These are phyloP conservation scores for Theileria equi DNA, from an alignment of 169 alveolate genomes.

Conservation along the genomic window DNA sequence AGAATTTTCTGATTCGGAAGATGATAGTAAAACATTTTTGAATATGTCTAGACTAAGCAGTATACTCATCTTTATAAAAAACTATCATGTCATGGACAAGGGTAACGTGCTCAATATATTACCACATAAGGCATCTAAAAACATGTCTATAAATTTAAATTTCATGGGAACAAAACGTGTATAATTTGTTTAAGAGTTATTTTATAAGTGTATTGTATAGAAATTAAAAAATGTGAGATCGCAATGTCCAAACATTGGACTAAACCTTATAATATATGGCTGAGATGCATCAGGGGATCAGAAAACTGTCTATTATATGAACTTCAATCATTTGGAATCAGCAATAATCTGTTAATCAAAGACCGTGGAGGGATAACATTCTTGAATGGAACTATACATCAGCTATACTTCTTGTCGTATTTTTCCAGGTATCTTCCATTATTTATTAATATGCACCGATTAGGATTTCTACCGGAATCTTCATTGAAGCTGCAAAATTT, in stretches of 20 bases:
- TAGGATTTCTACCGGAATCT: slow-evolving; percentile 34
- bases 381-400: slow-evolving; percentile 7
- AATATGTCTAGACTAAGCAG: too few species aligned
- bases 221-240: neutral
- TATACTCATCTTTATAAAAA: too few species aligned
- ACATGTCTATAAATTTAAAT: too few species aligned
- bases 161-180: too few species aligned
- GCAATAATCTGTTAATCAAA: slow-evolving; percentile 20
- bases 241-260: slow-evolving; percentile 31
- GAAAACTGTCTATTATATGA: slow-evolving; percentile 35
- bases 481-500: slow-evolving; percentile 38
- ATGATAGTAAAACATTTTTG: too few species aligned
- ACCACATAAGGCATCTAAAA: too few species aligned
- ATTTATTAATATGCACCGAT: neutral
- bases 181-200: too few species aligned
- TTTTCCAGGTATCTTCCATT: slow-evolving; percentile 39
- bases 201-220: neutral
- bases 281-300: slow-evolving; percentile 39
- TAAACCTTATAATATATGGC: slow-evolving; percentile 24
- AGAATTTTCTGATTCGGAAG: too few species aligned
- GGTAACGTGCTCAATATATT: too few species aligned
- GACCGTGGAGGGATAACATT: slow-evolving; percentile 21
- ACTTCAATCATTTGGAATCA: slow-evolving; percentile 44
- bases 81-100: too few species aligned
- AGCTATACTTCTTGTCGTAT: slow-evolving; percentile 38